Base-by-base conservation (phyloP, 1,139 yeast genomes). In the Magnusiomyces tetraspermus region DNA sequence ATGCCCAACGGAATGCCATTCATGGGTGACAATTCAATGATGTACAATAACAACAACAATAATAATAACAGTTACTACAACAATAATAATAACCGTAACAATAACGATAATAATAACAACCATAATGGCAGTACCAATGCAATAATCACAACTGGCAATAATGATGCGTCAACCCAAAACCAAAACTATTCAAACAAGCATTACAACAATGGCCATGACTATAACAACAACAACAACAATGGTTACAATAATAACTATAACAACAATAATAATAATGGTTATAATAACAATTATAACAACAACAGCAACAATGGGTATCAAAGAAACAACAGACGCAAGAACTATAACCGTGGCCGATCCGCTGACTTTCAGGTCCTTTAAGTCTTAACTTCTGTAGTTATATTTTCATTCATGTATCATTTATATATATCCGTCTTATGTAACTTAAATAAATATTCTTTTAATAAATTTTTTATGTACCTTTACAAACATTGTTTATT, bases 21-120 rank as follows among this genome's bases (percentile, higher is more conserved):
- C n/a, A 24, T 36, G 42, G 17, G 10, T 10, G 38, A 33, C 38
- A 33, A 33, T 33, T 53, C 46, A 56, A 21, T 54, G 58, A 58
- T 57, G 49, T 59, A 51, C 23, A 57, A 53, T 49, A 43, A 57
- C 62, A 11, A 56, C 53, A 24, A 55, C 58, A 57, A 55, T 56
- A 47, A 41, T 49, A 38, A 36, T 33, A 17, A 28, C 40, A 31
- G 17, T n/a, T 4, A 22, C 15, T n/a, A 17, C 26, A 33, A 13
- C 48, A 21, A 31, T 22, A 28, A 45, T 28, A 21, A 41, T 49
- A 11, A 22, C 13, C 8, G 13, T 23, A 17, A 10, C 41, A 19
- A 36, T 23, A 36, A 21, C 22, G 23, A 11, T 19, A 23, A 11
- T n/a, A 36, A 31, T 45, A 23, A 15, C 49, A 33, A n/a, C 21